Evolutionary conservation across 768 basidiomycete species (phyloP), one percentile per base, ranked within the genome.

Genomic region (Suillus clintonianus): DNA sequence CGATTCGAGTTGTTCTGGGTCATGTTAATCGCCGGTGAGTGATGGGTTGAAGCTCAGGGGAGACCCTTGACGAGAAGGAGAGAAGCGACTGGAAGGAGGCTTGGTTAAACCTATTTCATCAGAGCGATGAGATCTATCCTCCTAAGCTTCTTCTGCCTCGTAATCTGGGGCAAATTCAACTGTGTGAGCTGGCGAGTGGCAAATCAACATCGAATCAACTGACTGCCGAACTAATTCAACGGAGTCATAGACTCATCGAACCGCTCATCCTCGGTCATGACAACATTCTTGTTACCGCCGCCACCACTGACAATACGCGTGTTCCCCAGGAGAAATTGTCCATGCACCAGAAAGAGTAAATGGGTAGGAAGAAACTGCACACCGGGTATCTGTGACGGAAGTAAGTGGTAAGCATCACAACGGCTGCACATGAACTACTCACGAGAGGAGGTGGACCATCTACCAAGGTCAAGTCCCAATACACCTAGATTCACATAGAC

Each of bases 271-370:
- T 98, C 96, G 58, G 92, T 94, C 71, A 93, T 88, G 63, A 97
- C 80, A 50, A 98, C 87, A 78, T 95, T 97, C 86, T 97, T 97
- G 69, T 92, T 92, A 72, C 89, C 91, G 63, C 96, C 95, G 77
- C 97, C 95, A 50, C 94, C 95, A 63, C 96, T 89, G 65, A 97
- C 94, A 37, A 96, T 82, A 82, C 95, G 93, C 19, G 93, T 94
- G 72, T 91, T 94, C 94, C 92, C 93, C 94, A 97, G 73, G 90
- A 89, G 78, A 97, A 97, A 75, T 97, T 95, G 72, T 97, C 95
- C 95, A 97, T 96, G 70, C 92, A 93, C 95, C 95, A 98, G 87
- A 96, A 97, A 0, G 95, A 95, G 75, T 98, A 98, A 22, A 97
- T 76, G 0, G 95, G 95, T 5, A 98, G 80, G 86, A 97, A 91